Base-by-base conservation (phyloP, 2,329 filamentous ascomycete genomes). In the Mariannaea sp. region DNA sequence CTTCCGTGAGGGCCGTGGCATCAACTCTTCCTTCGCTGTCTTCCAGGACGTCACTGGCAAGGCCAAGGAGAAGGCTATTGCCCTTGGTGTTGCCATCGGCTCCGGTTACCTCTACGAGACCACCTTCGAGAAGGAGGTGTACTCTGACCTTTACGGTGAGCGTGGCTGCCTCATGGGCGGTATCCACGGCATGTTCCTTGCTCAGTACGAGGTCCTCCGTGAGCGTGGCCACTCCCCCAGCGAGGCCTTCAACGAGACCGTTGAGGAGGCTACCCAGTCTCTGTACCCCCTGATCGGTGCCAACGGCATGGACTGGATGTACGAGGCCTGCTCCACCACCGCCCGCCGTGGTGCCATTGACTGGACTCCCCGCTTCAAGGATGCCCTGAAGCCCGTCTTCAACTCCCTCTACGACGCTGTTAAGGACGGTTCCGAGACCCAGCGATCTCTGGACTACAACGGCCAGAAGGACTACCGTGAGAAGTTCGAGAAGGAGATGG, bases 291-390 rank as follows among this genome's bases (percentile, higher is more conserved):
- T 99, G 73, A 99, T 99, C 72, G 94, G 93, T 73, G 86, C 85
- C 79, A 89, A 97, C 80, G 94, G 94, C 73, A 97, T 99, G 94
- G 94, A 99, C 84, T 99, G 95, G 92, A 99, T 99, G 94, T 99
- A 95, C 83, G 92, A 93, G 75, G 94, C 94, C 66, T 99, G 94
- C 89, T 97, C 93, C 61, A 99, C 94, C 74, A 99, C 94, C 55
- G 94, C 94, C 72, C 91, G 94, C 73, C 92, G 94, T 74, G 94
- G 94, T 78, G 94, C 94, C 79, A 96, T 99, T 74, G 94, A 99
- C 85, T 99, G 94, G 94, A 93, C 88, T 74, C 87, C 88, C 77
- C 84, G 84, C 74, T 99, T 99, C 91, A 97, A 97, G 89, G 89
- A 93, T 67, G 92, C 89, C 73, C 85, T 99, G 73, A 97, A 97